These are phyloP conservation scores for Trichoderma orchidacearum DNA, from an alignment of 495 filamentous ascomycete genomes.

Conservation along the genomic window DNA sequence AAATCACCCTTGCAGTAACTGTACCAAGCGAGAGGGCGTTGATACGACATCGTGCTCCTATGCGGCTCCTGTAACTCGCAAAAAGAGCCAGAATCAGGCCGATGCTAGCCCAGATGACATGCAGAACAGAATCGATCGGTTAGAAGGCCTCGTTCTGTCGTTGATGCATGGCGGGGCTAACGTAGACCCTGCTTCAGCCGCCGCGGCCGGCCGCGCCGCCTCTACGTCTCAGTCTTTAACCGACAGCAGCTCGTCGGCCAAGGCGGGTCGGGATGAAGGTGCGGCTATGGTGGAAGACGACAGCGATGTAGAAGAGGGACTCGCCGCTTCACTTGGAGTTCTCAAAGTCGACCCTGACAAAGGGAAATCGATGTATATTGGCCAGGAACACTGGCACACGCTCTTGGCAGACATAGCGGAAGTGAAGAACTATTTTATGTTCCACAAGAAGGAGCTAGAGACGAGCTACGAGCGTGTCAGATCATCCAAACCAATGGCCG, in stretches of 20 bases:
- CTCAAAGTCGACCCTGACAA: conserved; percentile 77
- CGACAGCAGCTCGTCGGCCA: conserved; percentile 48
- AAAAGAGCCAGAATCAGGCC: conserved; percentile 57
- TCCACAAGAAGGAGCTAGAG: conserved; percentile 42
- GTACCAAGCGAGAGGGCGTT: conserved; percentile 59
- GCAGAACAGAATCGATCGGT: conserved; percentile 94
- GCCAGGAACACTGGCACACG: conserved; percentile 81
- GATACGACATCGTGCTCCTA: conserved; percentile 82
- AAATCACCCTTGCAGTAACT: conserved; percentile 86
- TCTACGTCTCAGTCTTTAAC: conserved; percentile 48
- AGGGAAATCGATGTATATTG: conserved; percentile 70
- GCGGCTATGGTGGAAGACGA: conserved; percentile 35
- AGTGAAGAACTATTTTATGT: conserved; percentile 75
- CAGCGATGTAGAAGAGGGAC: conserved; percentile 71
- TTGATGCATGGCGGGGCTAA: conserved; percentile 83
- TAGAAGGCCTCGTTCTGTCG: conserved; percentile 88
- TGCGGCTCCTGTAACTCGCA: conserved; percentile 62
- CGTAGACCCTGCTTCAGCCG: conserved; percentile 20
- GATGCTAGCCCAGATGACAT: conserved; percentile 77
- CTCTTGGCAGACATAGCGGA: conserved; percentile 84
- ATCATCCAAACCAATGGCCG: conserved; percentile 42
- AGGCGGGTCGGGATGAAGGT: conserved; percentile 43
- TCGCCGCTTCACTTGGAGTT: conserved; percentile 72
- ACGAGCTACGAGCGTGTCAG: conserved; percentile 49
- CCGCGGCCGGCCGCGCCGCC: conserved; percentile 36